These are phyloP conservation scores for Yamadazyma dushanensis DNA, from an alignment of 1,139 yeast species.

Conservation along the genomic window DNA sequence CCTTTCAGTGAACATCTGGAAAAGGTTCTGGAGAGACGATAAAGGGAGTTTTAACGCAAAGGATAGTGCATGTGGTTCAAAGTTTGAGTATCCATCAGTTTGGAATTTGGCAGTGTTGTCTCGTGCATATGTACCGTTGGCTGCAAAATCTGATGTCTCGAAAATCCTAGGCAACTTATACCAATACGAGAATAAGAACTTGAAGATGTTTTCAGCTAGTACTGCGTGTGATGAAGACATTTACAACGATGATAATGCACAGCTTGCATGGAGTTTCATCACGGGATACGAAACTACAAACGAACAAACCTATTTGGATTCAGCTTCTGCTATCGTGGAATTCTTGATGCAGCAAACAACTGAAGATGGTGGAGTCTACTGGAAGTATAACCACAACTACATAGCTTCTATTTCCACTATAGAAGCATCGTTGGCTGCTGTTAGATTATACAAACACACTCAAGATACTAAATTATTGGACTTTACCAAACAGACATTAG, in stretches of 20 bases:
- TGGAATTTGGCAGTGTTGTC: slow-evolving; percentile 29
- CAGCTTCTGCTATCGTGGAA: slow-evolving; percentile 17
- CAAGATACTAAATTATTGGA: slow-evolving; percentile 20
- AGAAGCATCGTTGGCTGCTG: slow-evolving; percentile 36
- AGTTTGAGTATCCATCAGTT: slow-evolving; percentile 18
- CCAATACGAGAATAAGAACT: slow-evolving; percentile 14
- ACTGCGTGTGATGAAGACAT: slow-evolving; percentile 27
- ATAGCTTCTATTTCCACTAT: slow-evolving; percentile 35
- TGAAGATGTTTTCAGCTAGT: slow-evolving; percentile 28
- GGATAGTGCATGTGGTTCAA: slow-evolving; percentile 15
- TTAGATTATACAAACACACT: slow-evolving; percentile 23
- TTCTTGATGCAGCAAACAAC: slow-evolving; percentile 19
- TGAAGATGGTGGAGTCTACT: slow-evolving; percentile 32
- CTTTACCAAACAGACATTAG: slow-evolving; percentile 25
- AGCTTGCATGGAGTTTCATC: slow-evolving; percentile 31
- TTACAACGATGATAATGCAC: slow-evolving; percentile 37
- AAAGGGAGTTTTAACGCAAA: slow-evolving; percentile 13
- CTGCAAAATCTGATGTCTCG: slow-evolving; percentile 10
- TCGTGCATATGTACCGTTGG: slow-evolving; percentile 14
- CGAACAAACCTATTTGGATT: slow-evolving; percentile 16
- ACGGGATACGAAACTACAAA: slow-evolving; percentile 24
- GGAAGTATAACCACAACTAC: slow-evolving; percentile 26
- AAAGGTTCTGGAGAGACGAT: slow-evolving; percentile 17
- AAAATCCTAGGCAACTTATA: slow-evolving; percentile 16
- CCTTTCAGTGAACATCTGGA: slow-evolving; percentile 8